Conservation (phyloP, 805 yeast species). For the Hanseniaspora nectarophila region DNA sequence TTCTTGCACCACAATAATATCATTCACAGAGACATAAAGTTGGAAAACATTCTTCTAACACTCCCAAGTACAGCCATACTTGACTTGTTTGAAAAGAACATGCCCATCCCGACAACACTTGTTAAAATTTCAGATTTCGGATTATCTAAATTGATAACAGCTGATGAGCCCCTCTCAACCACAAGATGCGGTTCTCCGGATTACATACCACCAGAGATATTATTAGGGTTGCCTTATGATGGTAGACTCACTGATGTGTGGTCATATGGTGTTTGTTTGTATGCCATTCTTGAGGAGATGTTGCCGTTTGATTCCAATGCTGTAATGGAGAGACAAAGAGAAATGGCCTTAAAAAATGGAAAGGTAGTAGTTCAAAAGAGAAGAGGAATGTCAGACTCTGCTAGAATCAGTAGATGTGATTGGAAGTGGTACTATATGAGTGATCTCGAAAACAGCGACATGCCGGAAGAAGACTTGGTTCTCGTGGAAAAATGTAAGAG, state of each 20-base stretch:
- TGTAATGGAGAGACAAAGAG: constrained; percentile 24
- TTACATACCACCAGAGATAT: constrained; percentile 86
- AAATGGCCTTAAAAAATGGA: constrained; percentile 18
- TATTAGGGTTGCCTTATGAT: constrained; percentile 82
- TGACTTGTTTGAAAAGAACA: constrained; percentile 21
- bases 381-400: constrained; percentile 50
- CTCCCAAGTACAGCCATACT: constrained; percentile 27
- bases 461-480: background rate
- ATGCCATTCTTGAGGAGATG: constrained; percentile 70
- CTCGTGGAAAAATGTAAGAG: constrained; percentile 4
- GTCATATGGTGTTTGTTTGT: constrained; percentile 89
- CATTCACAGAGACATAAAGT: constrained; percentile 83
- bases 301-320: constrained; percentile 75
- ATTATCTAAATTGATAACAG: constrained; percentile 51
- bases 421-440: constrained; percentile 69
- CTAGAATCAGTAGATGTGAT: constrained; percentile 80
- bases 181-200: constrained; percentile 96
- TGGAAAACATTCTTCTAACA: constrained; percentile 65
- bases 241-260: constrained; percentile 87
- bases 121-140: constrained; percentile 81
- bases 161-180: constrained; percentile 45
- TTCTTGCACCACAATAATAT: constrained; percentile 58
- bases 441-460: constrained; percentile 24
- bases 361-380: constrained; percentile 15
- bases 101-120: constrained; percentile 20